Percentiles rank a stretch among this genome's conserved stretches.
These are phyloP conservation scores for Nidula microcarpa DNA, from an alignment of 768 basidiomycete genomes.

Conservation along the genomic window DNA sequence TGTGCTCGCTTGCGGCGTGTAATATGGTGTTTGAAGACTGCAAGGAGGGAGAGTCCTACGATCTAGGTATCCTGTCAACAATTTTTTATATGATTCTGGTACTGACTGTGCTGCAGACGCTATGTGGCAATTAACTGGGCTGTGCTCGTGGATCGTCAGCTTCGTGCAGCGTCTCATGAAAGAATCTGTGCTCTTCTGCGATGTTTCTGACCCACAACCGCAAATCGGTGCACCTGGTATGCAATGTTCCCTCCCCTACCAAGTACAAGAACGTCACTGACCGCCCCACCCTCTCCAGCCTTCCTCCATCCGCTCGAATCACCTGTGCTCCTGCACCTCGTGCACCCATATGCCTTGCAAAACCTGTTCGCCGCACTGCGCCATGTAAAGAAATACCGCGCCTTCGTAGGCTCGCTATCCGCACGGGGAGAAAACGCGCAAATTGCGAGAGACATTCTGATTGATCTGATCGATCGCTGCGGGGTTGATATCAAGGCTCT, in stretches of 20 bases:
- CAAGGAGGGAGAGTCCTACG: constrained; percentile 55
- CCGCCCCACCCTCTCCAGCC: too few species aligned
- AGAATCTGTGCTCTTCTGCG: constrained; percentile 38
- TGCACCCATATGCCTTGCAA: constrained; percentile 58
- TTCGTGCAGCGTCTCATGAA: constrained; percentile 64
- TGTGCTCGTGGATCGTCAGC: constrained; percentile 58
- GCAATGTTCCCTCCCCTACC: too few species aligned
- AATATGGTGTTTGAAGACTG: constrained; percentile 67
- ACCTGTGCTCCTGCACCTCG: constrained; percentile 52
- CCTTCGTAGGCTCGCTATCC: constrained; percentile 46
- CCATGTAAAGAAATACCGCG: constrained; percentile 59
- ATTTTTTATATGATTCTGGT: not conserved
- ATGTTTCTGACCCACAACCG: constrained; percentile 8
- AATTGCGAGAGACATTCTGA: constrained; percentile 58
- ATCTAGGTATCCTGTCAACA: constrained; percentile 45
- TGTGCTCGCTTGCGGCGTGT: constrained; percentile 60
- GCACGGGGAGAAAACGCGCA: constrained; percentile 60
- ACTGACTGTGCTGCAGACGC: constrained; percentile 42
- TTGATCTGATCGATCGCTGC: constrained; percentile 62
- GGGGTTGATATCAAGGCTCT: constrained; percentile 59
- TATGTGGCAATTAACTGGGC: constrained; percentile 67
- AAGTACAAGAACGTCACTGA: too few species aligned
- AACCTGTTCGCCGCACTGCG: constrained; percentile 45
- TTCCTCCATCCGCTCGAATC: not conserved
- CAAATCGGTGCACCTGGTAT: constrained; percentile 1